A percentile compares a stretch with the other conserved stretches of the same genome.
Conservation (phyloP, 1,284 basidiomycete genomes). For the Coniophora puteana region DNA sequence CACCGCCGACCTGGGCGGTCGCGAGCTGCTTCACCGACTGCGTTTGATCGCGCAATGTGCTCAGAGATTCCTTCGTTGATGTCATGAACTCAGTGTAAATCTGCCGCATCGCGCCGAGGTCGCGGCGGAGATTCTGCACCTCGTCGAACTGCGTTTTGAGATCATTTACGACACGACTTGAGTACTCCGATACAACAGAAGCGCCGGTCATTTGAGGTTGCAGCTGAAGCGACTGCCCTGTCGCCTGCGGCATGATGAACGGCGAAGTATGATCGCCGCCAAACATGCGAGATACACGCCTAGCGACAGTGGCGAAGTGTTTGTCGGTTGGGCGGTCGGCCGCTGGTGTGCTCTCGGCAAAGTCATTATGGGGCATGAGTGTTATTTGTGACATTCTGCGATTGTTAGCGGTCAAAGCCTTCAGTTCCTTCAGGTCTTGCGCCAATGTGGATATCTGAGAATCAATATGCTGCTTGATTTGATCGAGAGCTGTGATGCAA, state of each 20-base stretch:
- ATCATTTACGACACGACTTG: slow-evolving; percentile 70
- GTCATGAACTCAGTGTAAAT: slow-evolving; percentile 91
- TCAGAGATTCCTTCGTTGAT: slow-evolving; percentile 84
- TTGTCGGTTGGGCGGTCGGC: slow-evolving; percentile 65
- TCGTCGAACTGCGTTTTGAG: slow-evolving; percentile 93
- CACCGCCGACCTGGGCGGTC: slow-evolving; percentile 78
- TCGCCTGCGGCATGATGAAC: slow-evolving; percentile 54
- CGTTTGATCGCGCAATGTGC: slow-evolving; percentile 77
- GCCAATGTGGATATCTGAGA: slow-evolving; percentile 82
- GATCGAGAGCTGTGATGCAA: slow-evolving; percentile 87
- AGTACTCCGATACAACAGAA: slow-evolving; percentile 69
- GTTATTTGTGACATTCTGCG: slow-evolving; percentile 44
- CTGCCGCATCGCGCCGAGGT: slow-evolving; percentile 91
- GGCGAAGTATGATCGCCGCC: slow-evolving; percentile 30
- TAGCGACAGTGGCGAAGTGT: slow-evolving; percentile 68
- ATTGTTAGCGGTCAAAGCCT: slow-evolving; percentile 54
- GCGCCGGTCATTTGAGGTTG: slow-evolving; percentile 72
- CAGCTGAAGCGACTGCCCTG: slow-evolving; percentile 64
- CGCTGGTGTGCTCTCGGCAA: slow-evolving; percentile 57
- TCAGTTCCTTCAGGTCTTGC: slow-evolving; percentile 91
- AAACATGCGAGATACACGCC: slow-evolving; percentile 65
- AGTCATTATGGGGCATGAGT: slow-evolving; percentile 46
- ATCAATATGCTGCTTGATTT: slow-evolving; percentile 98
- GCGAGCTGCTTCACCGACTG: slow-evolving; percentile 85
- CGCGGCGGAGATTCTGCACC: slow-evolving; percentile 88